Evolutionary conservation across 1,139 yeast species (phyloP), one percentile per base, ranked within the genome.

Genomic region (Geotrichum candidum): DNA sequence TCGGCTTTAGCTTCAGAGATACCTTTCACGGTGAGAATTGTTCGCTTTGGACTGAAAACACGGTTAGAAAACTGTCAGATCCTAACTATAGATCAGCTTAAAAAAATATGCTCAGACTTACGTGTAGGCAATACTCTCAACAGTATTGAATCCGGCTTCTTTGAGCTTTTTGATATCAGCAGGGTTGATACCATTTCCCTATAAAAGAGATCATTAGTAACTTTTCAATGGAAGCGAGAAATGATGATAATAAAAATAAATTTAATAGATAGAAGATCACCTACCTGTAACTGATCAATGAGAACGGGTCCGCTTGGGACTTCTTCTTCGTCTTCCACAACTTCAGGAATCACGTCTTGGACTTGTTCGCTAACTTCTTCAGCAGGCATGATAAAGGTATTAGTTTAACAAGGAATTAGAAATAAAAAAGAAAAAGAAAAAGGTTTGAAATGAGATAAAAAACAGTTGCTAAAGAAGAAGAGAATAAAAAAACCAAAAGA

Each of bases 1-100:
- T 91, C 98, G 0, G 98, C 98, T 73, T 95, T 95, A 59, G 95
- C 94, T 72, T 95, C 99, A 31, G 96, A 88, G 53, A 94, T 91
- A 54, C 99, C 99, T 73, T 90, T 91, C 57, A 95, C 89, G 5
- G 82, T 81, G 57, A 89, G 77, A 57, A 94, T 78, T 10, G 84
- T 85, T 68, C 95, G 86, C 70, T 88, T 88, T 23, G 98, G 90
- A 3, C 70, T 68, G 10, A 5, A 52, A 23, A 63, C 22, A 50
- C 51, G 51, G 57, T 45, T n/a, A 31, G 11, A 11, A 6, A 9
- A 56, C 31, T 11, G 41, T 31, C 15, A 18, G 10, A 18, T 22
- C 48, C 54, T 25, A 45, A 25, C 13, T 15, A 10, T 9, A 7
- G 15, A 46, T 51, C 4, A 27, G 13, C 23, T 3, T 56, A 23